phyloP scores from a whole-genome alignment of 1,139 yeast genomes.

The Pichia kudriavzevii region DNA sequence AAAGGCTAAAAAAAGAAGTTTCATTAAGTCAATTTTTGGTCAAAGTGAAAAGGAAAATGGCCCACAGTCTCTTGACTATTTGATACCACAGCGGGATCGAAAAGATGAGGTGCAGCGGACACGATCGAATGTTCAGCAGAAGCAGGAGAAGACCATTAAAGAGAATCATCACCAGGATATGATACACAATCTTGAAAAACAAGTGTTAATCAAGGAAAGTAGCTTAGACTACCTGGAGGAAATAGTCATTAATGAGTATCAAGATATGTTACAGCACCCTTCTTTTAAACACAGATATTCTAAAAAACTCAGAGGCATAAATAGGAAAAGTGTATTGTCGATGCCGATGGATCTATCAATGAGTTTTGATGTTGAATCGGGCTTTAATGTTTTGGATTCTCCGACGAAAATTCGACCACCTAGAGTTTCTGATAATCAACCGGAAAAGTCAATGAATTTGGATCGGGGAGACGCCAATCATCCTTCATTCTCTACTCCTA shows the following conservation, averaged over 20 bases:
- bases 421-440: conserved; percentile 6
- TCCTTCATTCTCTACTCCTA: conserved; percentile 26
- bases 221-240: conserved; percentile 73
- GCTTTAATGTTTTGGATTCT: conserved; percentile 18
- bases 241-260: conserved; percentile 68
- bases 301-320: conserved; percentile 16
- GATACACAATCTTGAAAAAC: conserved; percentile 14
- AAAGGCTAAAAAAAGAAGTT: conserved; percentile 9
- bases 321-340: conserved; percentile 22
- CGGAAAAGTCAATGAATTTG: conserved; percentile 5
- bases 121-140: too few relatives aligned
- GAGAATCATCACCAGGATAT: too few relatives aligned
- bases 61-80: too few relatives aligned
- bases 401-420: conserved; percentile 14
- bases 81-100: too few relatives aligned
- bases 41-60: conserved; percentile 6
- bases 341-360: conserved; percentile 14
- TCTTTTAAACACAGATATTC: conserved; percentile 19
- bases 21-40: conserved; percentile 12
- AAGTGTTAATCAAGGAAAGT: conserved; percentile 32
- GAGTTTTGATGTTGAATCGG: conserved; percentile 14
- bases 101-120: too few relatives aligned
- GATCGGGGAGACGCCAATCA: conserved; percentile 9
- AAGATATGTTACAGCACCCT: conserved; percentile 19
- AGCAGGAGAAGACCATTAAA: neutral